Conservation (phyloP, 1,284 basidiomycete species). For the Ganoderma lucidum region DNA sequence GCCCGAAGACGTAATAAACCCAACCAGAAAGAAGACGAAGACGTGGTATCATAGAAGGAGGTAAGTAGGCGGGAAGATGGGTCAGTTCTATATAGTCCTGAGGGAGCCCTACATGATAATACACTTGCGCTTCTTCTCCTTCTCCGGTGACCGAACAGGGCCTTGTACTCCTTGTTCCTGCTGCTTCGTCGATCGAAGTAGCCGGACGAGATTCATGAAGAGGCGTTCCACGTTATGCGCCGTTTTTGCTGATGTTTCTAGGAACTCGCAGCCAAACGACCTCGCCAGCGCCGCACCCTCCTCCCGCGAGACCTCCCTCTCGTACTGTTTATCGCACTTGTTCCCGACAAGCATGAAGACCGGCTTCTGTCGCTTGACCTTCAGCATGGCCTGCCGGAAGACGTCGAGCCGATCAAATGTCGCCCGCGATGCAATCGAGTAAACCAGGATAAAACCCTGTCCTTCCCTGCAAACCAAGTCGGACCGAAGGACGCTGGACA, state of each 20-base stretch:
- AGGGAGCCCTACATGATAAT: conserved; percentile 78
- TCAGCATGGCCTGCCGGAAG: conserved; percentile 94
- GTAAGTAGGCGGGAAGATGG: conserved; percentile 55
- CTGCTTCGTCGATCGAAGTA: conserved; percentile 77
- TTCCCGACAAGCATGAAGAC: conserved; percentile 93
- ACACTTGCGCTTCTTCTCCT: conserved; percentile 61
- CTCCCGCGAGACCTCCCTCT: conserved; percentile 88
- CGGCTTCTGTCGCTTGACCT: conserved; percentile 90
- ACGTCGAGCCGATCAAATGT: conserved; percentile 95
- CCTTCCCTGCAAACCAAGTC: conserved; percentile 76
- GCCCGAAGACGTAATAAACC: conserved; percentile 42
- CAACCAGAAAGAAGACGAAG: conserved; percentile 47
- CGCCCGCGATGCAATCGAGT: conserved; percentile 94
- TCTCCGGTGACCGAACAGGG: conserved; percentile 45
- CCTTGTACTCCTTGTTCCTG: conserved; percentile 44
- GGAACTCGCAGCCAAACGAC: conserved; percentile 92
- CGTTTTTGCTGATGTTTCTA: conserved; percentile 97
- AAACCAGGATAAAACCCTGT: conserved; percentile 98
- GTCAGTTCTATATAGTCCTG: conserved; percentile 71
- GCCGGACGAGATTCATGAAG: conserved; percentile 91
- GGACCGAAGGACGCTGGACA: conserved; percentile 15
- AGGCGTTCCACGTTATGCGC: conserved; percentile 95
- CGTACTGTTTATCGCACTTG: conserved; percentile 88
- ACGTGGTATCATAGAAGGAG: conserved; percentile 79
- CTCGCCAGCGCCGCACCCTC: conserved; percentile 90